Conservation (phyloP, 495 filamentous ascomycete species). For the Aspergillus coremiiformis region DNA sequence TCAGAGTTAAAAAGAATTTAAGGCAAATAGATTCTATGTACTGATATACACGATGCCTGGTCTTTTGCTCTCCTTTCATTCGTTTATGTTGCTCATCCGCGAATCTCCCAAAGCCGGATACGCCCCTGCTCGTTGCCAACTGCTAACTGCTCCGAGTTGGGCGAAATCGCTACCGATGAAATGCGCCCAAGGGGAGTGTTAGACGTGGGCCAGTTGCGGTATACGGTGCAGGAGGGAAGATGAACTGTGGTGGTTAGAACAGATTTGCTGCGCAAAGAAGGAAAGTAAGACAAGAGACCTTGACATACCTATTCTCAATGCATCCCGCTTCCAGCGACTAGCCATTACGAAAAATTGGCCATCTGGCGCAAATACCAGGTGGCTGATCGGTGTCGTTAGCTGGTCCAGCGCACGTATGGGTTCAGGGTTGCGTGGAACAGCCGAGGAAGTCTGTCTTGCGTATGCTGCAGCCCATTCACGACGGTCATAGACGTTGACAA, state of each 20-base stretch:
- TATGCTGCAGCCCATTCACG: constrained; percentile 45
- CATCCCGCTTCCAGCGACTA: constrained; percentile 79
- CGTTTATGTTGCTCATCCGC: constrained; percentile 23
- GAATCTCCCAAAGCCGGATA: constrained; percentile 82
- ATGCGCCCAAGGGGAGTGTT: constrained; percentile 84
- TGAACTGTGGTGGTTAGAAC: constrained; percentile 50
- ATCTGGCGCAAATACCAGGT: constrained; percentile 74
- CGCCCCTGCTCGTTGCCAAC: constrained; percentile 83
- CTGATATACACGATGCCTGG: constrained; percentile 1
- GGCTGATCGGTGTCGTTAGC: constrained; percentile 72
- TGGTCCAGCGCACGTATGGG: constrained; percentile 71
- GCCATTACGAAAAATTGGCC: constrained; percentile 82
- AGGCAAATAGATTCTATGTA: not conserved
- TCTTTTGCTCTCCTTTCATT: not conserved
- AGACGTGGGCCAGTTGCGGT: constrained; percentile 91
- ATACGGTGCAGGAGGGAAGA: constrained; percentile 85
- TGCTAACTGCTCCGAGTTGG: constrained; percentile 61
- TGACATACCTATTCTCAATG: constrained; percentile 57
- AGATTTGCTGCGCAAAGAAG: not conserved
- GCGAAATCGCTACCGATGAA: constrained; percentile 69
- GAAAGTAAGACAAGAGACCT: not conserved
- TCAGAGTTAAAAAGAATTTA: not conserved
- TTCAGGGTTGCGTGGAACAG: constrained; percentile 55
- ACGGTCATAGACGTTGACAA: constrained; percentile 91
- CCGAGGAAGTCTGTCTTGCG: constrained; percentile 14